A percentile compares a stretch with the other conserved stretches of the same genome.
Conservation (phyloP, 2,329 filamentous ascomycete genomes). For the Emergomyces orientalis region DNA sequence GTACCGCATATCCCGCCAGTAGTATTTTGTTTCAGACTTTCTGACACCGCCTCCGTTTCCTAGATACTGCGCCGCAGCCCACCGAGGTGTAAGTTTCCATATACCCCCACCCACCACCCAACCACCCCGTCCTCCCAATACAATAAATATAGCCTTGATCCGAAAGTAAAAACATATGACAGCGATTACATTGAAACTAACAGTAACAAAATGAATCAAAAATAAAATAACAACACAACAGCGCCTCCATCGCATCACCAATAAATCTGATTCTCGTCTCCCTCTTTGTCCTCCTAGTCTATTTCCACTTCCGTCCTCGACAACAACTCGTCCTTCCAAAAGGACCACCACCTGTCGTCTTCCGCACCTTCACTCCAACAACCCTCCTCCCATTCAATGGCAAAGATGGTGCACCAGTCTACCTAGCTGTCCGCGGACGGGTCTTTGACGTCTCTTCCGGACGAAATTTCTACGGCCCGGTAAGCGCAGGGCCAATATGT, state of each 20-base stretch:
- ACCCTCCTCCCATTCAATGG: constrained; percentile 85
- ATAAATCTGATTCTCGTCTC: constrained; percentile 54
- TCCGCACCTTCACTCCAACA: constrained; percentile 73
- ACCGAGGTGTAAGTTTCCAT: constrained; percentile 26
- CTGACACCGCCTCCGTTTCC: background rate
- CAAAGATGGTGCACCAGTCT: constrained; percentile 62
- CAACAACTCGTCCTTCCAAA: constrained; percentile 44
- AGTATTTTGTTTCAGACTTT: background rate
- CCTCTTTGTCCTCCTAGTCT: constrained; percentile 48
- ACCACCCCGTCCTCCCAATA: background rate
- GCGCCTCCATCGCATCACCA: constrained; percentile 48
- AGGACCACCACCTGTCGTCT: constrained; percentile 61
- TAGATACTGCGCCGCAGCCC: constrained; percentile 16
- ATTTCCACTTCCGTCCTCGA: constrained; percentile 50
- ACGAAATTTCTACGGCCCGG: constrained; percentile 87
- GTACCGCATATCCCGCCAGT: background rate
- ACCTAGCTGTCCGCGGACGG: constrained; percentile 79
- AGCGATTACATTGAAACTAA: background rate
- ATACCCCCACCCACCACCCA: background rate
- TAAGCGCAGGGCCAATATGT: constrained; percentile 16
- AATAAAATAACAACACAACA: constrained; percentile 20
- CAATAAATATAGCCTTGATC: background rate
- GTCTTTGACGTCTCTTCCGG: constrained; percentile 86
- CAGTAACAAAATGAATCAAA: background rate
- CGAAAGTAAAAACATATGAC: background rate